phyloP scores from a whole-genome alignment of 73 alveolate species.

The Paramecium caudatum region DNA sequence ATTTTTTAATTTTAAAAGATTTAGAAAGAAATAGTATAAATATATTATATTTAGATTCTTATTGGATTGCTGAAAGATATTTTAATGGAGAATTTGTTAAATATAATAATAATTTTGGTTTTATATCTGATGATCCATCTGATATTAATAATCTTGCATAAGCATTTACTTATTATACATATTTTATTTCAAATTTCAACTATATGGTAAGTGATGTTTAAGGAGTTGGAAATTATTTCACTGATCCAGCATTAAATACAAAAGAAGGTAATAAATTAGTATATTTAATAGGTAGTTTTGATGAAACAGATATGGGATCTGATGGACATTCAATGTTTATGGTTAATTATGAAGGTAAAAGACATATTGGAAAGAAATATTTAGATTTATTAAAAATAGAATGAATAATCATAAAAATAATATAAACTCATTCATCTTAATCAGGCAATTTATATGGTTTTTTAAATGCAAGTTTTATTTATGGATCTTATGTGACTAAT shows the following conservation, averaged over 20 bases:
- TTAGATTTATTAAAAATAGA: conserved; percentile 2
- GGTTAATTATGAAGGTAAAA: conserved; percentile 52
- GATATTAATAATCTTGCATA: conserved; percentile 43
- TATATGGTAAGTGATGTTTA: conserved; percentile 57
- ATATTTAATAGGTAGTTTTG: background rate
- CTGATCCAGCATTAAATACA: conserved; percentile 68
- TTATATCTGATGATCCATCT: background rate
- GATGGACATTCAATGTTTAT: conserved; percentile 62
- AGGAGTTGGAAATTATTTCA: conserved; percentile 57
- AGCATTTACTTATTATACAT: conserved; percentile 41
- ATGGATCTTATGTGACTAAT: conserved; percentile 43
- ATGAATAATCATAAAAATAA: background rate
- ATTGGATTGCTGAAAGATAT: conserved; percentile 64
- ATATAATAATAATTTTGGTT: conserved; percentile 55
- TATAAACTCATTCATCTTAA: background rate
- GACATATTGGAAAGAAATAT: conserved; percentile 44
- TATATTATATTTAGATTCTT: conserved; percentile 4
- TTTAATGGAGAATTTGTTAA: conserved; percentile 43
- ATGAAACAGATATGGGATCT: conserved; percentile 54
- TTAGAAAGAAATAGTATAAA: background rate
- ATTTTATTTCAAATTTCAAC: conserved; percentile 55
- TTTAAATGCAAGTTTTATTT: conserved; percentile 57
- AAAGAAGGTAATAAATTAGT: conserved; percentile 20
- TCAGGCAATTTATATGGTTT: conserved; percentile 3
- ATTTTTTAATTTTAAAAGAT: conserved; percentile 42